Percentiles rank a stretch among this genome's conserved stretches.
Conservation (phyloP, 331 rosid species). For the Saraca asoca region DNA sequence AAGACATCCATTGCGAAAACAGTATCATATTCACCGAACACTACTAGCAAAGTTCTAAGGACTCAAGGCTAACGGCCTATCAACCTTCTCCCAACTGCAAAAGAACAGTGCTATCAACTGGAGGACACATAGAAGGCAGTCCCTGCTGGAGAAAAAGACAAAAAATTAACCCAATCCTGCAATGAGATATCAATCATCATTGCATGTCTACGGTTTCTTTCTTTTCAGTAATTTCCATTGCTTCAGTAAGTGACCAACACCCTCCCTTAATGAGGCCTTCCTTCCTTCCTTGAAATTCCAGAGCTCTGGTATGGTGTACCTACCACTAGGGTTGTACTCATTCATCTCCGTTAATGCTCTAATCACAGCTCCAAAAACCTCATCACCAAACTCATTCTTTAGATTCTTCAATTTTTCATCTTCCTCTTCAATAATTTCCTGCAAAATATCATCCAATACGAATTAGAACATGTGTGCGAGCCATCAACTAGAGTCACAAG, state of each 20-base stretch:
- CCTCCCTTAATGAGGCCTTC: slow-evolving; percentile 65
- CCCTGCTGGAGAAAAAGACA: too few species aligned
- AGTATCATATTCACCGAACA: too few species aligned
- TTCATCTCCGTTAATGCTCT: slow-evolving; percentile 66
- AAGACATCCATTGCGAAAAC: too few species aligned
- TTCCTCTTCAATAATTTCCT: slow-evolving; percentile 46
- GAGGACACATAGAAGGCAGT: too few species aligned
- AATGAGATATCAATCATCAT: too few species aligned
- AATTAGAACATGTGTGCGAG: background rate
- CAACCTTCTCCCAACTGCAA: too few species aligned
- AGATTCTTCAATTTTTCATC: slow-evolving; percentile 43
- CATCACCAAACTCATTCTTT: slow-evolving; percentile 53
- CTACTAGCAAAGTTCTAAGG: too few species aligned
- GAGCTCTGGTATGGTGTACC: slow-evolving; percentile 57
- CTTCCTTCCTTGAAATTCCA: slow-evolving; percentile 66
- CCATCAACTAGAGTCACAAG: background rate
- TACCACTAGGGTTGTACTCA: slow-evolving; percentile 82
- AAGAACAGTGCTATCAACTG: too few species aligned
- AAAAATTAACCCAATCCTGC: too few species aligned
- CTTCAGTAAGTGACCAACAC: slow-evolving; percentile 40
- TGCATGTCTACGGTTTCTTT: too few species aligned
- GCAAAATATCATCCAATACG: background rate
- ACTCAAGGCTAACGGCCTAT: too few species aligned
- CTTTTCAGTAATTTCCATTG: slow-evolving; percentile 49
- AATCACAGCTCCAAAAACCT: slow-evolving; percentile 49